These are phyloP conservation scores for Talaromyces adpressus DNA, from an alignment of 495 filamentous ascomycete genomes.

Conservation along the genomic window DNA sequence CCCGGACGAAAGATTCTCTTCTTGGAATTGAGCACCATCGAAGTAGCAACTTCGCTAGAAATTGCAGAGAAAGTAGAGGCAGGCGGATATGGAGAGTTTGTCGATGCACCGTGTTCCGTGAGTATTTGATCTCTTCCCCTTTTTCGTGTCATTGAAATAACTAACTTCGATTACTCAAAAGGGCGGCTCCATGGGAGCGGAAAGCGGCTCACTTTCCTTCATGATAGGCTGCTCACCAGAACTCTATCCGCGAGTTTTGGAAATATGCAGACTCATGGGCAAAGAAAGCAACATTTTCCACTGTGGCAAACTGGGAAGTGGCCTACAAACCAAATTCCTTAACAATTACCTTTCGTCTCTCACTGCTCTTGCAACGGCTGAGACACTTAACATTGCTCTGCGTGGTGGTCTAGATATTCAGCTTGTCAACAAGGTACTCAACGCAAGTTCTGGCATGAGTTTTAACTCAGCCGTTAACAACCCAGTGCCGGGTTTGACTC, in stretches of 20 bases:
- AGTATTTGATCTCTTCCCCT: neutral
- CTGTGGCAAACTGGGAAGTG: conserved; percentile 43
- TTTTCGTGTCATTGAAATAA: neutral
- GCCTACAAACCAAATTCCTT: conserved; percentile 46
- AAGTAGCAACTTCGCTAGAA: conserved; percentile 29
- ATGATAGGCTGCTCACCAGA: conserved; percentile 36
- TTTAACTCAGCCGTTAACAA: conserved; percentile 45
- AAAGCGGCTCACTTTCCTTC: conserved; percentile 40
- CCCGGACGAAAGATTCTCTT: conserved; percentile 23
- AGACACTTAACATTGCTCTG: conserved; percentile 52
- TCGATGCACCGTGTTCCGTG: conserved; percentile 1
- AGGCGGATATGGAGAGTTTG: neutral
- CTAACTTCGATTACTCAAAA: conserved; percentile 34
- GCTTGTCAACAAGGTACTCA: conserved; percentile 39
- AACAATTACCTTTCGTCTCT: conserved; percentile 50
- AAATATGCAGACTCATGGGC: conserved; percentile 39
- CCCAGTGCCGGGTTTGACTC: conserved; percentile 43
- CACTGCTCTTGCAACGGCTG: conserved; percentile 44
- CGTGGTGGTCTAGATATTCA: conserved; percentile 40
- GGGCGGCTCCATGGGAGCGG: conserved; percentile 41
- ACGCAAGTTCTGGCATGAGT: conserved; percentile 32
- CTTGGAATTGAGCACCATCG: conserved; percentile 38
- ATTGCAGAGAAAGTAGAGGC: conserved; percentile 23
- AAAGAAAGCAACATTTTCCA: conserved; percentile 31
- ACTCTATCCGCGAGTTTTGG: conserved; percentile 17